Evolutionary conservation across 495 filamentous ascomycete species (phyloP), one percentile per base, ranked within the genome.

Genomic region (Penicillium coprophilum): DNA sequence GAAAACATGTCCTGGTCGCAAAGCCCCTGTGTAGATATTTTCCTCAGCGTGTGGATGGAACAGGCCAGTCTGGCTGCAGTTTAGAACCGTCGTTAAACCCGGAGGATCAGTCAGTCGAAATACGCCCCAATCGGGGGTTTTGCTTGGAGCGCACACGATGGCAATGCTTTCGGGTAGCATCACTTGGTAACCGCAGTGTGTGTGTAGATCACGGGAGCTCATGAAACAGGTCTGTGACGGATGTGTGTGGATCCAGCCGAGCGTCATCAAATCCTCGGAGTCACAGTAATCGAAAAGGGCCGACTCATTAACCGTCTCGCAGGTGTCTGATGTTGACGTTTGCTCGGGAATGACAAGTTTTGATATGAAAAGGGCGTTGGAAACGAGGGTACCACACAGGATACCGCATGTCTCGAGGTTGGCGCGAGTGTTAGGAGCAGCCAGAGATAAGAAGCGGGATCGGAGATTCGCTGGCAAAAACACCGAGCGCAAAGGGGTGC

Each of bases 191-290:
- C 90, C 91, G 30, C 82, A 81, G 63, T 97, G 94, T 0, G 95
- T 98, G 62, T 98, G 94, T 58, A 96, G 64, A 66, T 98, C 94
- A 32, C 92, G 80, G 31, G 87, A 92, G 72, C 91, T 96, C 90
- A 98, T 94, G 68, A 98, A 98, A 69, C 94, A 98, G 2, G 91
- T 96, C 75, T 98, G 95, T 0, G 86, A 89, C 0, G 94, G 94
- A 68, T 98, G 94, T 0, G 94, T 98, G 68, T 98, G 94, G 54
- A 98, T 98, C 94, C 94, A 98, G 51, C 94, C 94, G 9, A 97
- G 80, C 56, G 94, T 85, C 73, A 97, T 86, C 38, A 97, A 67
- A 43, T 96, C 89, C 62, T 96, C 86, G 7, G 77, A 79, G 60
- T 93, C 86, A 63, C 90, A 93, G 66, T 92, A 97, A 31, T 95